Percentiles rank a stretch among this genome's conserved stretches.
Evolutionary conservation across 1,284 basidiomycete species (phyloP).

Genomic region (Neonothopanus nambi): DNA sequence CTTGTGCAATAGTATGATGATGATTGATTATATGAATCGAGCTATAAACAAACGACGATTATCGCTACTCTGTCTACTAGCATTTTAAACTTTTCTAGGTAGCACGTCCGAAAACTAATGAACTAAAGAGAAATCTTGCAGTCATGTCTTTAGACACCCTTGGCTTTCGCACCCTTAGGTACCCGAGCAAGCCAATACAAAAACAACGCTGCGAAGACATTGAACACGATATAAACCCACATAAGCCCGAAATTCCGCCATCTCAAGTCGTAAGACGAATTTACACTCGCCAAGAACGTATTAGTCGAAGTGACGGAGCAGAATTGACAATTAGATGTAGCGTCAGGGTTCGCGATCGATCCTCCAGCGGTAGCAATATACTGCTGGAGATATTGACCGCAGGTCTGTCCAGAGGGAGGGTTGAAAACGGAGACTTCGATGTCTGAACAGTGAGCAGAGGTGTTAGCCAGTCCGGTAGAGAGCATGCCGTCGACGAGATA

Average conservation of each 20-base stretch:
- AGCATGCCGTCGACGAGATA: slow-evolving; percentile 53
- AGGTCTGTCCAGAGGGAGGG: slow-evolving; percentile 66
- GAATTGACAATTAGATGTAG: slow-evolving; percentile 54
- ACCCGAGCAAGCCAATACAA: slow-evolving; percentile 21
- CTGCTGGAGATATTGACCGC: slow-evolving; percentile 54
- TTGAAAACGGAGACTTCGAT: slow-evolving; percentile 45
- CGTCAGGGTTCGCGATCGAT: slow-evolving; percentile 64
- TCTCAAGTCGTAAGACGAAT: slow-evolving; percentile 42
- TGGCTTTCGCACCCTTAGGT: slow-evolving; percentile 15
- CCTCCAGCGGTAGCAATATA: slow-evolving; percentile 61
- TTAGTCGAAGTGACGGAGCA: slow-evolving; percentile 56
- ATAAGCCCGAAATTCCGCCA: slow-evolving; percentile 71
- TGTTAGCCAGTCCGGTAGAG: slow-evolving; percentile 28
- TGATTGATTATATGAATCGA: no score
- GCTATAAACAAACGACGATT: no score
- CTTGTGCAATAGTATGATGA: no score
- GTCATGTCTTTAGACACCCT: neutral
- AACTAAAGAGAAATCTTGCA: no score
- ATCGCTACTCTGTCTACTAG: no score
- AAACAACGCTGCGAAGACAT: slow-evolving; percentile 17
- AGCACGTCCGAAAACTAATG: no score
- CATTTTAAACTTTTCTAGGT: no score
- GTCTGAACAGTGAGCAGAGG: slow-evolving; percentile 33
- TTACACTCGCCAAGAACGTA: slow-evolving; percentile 44
- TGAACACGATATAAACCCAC: slow-evolving; percentile 52